phyloP scores from a whole-genome alignment of 2,329 filamentous ascomycete genomes.

The Exophiala sp. region DNA sequence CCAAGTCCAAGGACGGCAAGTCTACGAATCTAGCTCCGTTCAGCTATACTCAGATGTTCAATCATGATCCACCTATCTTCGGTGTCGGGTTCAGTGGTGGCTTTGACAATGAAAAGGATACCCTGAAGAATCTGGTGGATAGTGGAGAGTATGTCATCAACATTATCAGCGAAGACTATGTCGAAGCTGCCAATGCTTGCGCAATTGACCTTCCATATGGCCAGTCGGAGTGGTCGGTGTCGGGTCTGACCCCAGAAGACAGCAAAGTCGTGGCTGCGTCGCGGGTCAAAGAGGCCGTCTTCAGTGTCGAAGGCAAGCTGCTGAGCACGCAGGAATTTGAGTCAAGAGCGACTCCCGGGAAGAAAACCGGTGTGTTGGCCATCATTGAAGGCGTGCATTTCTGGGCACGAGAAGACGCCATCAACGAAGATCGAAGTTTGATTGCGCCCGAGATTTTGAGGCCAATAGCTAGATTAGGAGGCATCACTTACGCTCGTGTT shows the following conservation, averaged over 20 bases:
- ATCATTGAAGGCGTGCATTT: slow-evolving; percentile 82
- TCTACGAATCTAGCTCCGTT: slow-evolving; percentile 80
- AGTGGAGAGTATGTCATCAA: slow-evolving; percentile 78
- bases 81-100: slow-evolving; percentile 59
- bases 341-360: slow-evolving; percentile 64
- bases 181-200: slow-evolving; percentile 84
- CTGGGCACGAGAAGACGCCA: slow-evolving; percentile 84
- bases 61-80: slow-evolving; percentile 84
- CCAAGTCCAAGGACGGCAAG: slow-evolving; percentile 58
- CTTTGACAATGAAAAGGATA: slow-evolving; percentile 67
- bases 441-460: slow-evolving; percentile 73
- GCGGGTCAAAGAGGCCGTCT: slow-evolving; percentile 76
- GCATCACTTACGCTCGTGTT: slow-evolving; percentile 75
- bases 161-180: slow-evolving; percentile 77
- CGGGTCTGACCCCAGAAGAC: slow-evolving; percentile 68
- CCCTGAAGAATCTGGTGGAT: slow-evolving; percentile 68
- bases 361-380: slow-evolving; percentile 69
- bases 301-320: slow-evolving; percentile 77
- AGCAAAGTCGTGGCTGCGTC: slow-evolving; percentile 65
- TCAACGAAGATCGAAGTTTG: slow-evolving; percentile 71
- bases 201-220: slow-evolving; percentile 75
- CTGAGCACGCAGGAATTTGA: slow-evolving; percentile 74
- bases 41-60: slow-evolving; percentile 78
- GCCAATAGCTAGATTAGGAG: slow-evolving; percentile 72
- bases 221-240: slow-evolving; percentile 73